Percentiles rank a stretch among this genome's conserved stretches.
Evolutionary conservation across 108 stramenopile species (phyloP).

Genomic region (Nitzschia sp.): DNA sequence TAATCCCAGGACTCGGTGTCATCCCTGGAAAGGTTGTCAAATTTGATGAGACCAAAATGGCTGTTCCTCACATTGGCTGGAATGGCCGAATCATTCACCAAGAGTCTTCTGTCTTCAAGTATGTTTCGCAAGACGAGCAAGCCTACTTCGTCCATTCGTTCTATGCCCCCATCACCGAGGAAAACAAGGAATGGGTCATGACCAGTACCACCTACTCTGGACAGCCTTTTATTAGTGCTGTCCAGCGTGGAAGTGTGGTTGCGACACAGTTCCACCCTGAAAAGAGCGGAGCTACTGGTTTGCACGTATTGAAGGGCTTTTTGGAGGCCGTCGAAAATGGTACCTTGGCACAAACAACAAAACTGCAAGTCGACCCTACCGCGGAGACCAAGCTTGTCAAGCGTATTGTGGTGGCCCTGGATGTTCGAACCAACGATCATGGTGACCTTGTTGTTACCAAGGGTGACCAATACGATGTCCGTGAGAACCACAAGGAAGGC

Average conservation of each 20-base stretch:
- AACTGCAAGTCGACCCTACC: conserved; percentile 41
- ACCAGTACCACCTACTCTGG: conserved; percentile 87
- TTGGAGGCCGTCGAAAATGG: conserved; percentile 84
- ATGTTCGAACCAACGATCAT: conserved; percentile 93
- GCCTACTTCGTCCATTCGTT: conserved; percentile 98
- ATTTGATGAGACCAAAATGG: conserved; percentile 70
- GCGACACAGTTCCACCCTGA: conserved; percentile 99
- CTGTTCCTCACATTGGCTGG: conserved; percentile 98
- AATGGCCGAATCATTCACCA: conserved; percentile 88
- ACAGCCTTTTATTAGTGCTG: conserved; percentile 78
- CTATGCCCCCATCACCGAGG: conserved; percentile 76
- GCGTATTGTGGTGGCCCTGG: conserved; percentile 93
- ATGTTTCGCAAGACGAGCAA: conserved; percentile 48
- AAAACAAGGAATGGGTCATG: conserved; percentile 86
- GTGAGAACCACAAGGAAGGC: conserved; percentile 82
- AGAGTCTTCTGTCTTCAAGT: conserved; percentile 66
- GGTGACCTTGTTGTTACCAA: conserved; percentile 99
- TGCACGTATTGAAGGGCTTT: conserved; percentile 85
- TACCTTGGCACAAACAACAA: conserved; percentile 54
- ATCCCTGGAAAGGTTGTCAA: conserved; percentile 88
- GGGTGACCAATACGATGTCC: conserved; percentile 98
- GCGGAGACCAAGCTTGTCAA: conserved; percentile 69
- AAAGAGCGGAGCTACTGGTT: conserved; percentile 90
- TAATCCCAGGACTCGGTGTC: conserved; percentile 85
- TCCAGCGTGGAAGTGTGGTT: conserved; percentile 88